A percentile compares a stretch with the other conserved stretches of the same genome.
These are phyloP conservation scores for Boletus rubropictus DNA, from an alignment of 768 basidiomycete species.

Conservation along the genomic window DNA sequence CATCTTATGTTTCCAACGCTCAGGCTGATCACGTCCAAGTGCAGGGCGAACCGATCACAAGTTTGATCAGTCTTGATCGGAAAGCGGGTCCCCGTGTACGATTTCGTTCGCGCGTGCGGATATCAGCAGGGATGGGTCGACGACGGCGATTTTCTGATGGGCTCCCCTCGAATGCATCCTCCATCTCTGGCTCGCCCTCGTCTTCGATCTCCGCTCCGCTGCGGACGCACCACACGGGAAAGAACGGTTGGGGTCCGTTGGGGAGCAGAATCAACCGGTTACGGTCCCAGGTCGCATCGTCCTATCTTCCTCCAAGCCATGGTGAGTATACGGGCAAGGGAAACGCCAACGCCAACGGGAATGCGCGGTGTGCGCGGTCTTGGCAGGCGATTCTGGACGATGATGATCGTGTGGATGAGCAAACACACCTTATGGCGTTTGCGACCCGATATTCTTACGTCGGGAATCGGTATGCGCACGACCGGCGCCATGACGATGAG, in stretches of 20 bases:
- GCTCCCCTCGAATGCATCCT: slow-evolving; percentile 30
- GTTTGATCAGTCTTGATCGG: slow-evolving; percentile 6
- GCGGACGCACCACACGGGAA: slow-evolving; percentile 49
- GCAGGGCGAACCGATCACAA: slow-evolving; percentile 11
- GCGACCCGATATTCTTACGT: slow-evolving; percentile 18
- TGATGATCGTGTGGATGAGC: slow-evolving; percentile 30
- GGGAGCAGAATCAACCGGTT: slow-evolving; percentile 45
- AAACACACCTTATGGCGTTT: slow-evolving; percentile 34
- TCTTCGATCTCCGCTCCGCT: slow-evolving; percentile 82
- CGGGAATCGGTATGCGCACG: slow-evolving; percentile 21
- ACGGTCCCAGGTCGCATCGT: slow-evolving; percentile 7
- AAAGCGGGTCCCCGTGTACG: slow-evolving; percentile 41
- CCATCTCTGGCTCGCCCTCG: slow-evolving; percentile 59
- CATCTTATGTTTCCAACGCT: too few relatives aligned
- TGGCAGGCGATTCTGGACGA: slow-evolving; percentile 6
- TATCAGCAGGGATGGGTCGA: slow-evolving; percentile 60
- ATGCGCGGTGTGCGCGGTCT: slow-evolving; percentile 5
- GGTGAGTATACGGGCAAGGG: not conserved
- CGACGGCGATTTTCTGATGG: slow-evolving; percentile 33
- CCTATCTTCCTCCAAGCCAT: not conserved
- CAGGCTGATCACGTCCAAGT: slow-evolving; percentile 4
- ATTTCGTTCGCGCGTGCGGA: slow-evolving; percentile 73
- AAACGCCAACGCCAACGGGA: not conserved
- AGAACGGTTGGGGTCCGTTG: slow-evolving; percentile 56
- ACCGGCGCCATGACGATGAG: slow-evolving; percentile 10